Evolutionary conservation across 2,329 filamentous ascomycete genomes (phyloP).

Genomic region (Aureobasidium sp.): DNA sequence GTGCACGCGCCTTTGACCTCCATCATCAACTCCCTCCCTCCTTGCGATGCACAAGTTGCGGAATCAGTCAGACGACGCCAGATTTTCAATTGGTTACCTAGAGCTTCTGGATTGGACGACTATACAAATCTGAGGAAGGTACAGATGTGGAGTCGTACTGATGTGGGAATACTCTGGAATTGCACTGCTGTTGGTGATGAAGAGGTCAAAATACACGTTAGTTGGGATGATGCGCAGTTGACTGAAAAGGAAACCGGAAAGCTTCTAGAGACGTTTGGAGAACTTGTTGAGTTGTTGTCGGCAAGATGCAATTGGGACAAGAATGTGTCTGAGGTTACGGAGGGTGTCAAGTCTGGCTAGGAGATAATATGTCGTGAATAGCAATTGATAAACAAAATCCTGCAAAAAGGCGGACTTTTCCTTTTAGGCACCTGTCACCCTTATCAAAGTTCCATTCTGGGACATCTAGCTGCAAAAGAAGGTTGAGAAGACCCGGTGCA

Average conservation of each 20-base stretch:
- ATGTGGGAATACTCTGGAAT: background rate
- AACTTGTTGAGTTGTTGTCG: background rate
- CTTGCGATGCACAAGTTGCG: background rate
- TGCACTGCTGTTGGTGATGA: background rate
- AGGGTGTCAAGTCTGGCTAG: too few species aligned
- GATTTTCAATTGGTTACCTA: background rate
- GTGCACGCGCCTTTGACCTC: background rate
- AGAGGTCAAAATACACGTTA: background rate
- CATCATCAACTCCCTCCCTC: background rate
- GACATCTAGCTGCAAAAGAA: too few species aligned
- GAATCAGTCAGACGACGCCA: background rate
- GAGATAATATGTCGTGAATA: too few species aligned
- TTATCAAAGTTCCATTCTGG: too few species aligned
- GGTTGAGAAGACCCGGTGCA: too few species aligned
- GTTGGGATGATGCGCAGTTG: background rate
- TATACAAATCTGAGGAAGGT: background rate
- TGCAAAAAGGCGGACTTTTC: too few species aligned
- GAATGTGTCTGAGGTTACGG: background rate
- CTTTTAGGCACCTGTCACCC: too few species aligned
- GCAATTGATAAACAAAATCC: too few species aligned
- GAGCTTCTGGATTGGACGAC: background rate
- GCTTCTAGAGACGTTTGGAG: background rate
- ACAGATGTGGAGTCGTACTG: background rate
- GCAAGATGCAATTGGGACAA: background rate
- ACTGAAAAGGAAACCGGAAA: background rate